phyloP scores from a whole-genome alignment of 1,139 yeast genomes.

The Candida frijolesensis region DNA sequence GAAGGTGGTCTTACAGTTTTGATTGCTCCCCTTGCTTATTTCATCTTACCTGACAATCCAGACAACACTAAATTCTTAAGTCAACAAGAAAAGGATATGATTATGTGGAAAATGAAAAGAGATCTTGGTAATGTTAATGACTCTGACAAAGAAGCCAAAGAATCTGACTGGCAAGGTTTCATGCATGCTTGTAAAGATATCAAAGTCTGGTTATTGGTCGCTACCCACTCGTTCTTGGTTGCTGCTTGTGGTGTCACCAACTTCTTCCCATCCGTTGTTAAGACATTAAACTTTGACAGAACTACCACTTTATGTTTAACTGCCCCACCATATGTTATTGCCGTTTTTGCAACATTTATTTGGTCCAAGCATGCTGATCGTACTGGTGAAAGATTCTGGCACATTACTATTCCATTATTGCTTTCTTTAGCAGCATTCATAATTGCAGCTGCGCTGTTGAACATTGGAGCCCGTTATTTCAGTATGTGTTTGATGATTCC shows the following conservation, averaged over 20 bases:
- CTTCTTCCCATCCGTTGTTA: slow-evolving; percentile 63
- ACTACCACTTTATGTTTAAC: slow-evolving; percentile 57
- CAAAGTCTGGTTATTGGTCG: slow-evolving; percentile 51
- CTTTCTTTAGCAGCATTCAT: slow-evolving; percentile 52
- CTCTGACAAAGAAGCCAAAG: slow-evolving; percentile 37
- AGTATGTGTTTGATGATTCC: slow-evolving; percentile 67
- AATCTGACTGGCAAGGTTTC: slow-evolving; percentile 38
- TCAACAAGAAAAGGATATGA: slow-evolving; percentile 50
- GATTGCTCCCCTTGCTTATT: slow-evolving; percentile 56
- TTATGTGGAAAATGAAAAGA: slow-evolving; percentile 44
- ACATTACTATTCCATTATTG: slow-evolving; percentile 47
- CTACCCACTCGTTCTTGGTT: slow-evolving; percentile 49
- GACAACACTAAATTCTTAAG: slow-evolving; percentile 50
- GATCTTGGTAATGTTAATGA: slow-evolving; percentile 44
- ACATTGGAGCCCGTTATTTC: slow-evolving; percentile 61
- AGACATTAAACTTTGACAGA: slow-evolving; percentile 51
- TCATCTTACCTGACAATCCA: slow-evolving; percentile 74
- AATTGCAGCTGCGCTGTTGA: slow-evolving; percentile 55
- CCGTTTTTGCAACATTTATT: slow-evolving; percentile 53
- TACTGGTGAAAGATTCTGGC: slow-evolving; percentile 59
- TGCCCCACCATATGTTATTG: slow-evolving; percentile 62
- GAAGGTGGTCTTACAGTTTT: slow-evolving; percentile 74
- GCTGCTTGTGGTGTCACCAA: slow-evolving; percentile 63
- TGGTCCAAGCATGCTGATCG: slow-evolving; percentile 63
- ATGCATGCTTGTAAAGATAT: slow-evolving; percentile 43